Evolutionary conservation across 2,329 filamentous ascomycete species (phyloP).

Genomic region (Diaporthe nobilis): DNA sequence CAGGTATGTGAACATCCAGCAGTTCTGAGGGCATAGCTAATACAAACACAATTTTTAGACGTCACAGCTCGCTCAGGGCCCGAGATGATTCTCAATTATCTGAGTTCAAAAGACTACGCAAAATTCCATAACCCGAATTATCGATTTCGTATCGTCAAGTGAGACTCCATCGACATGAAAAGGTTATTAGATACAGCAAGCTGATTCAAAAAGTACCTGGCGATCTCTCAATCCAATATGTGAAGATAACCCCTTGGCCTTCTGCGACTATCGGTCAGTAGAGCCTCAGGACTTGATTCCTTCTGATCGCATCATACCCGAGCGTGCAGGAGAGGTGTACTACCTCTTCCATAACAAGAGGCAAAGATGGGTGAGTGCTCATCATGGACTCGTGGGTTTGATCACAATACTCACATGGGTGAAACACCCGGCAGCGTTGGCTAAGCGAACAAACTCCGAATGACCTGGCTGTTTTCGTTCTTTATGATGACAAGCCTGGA

Average conservation of each 20-base stretch:
- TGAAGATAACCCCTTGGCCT: background rate
- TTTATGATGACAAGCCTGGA: background rate
- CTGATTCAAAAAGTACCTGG: background rate
- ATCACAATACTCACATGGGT: background rate
- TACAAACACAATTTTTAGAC: too few species aligned
- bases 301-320: background rate
- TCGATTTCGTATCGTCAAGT: background rate
- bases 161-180: background rate
- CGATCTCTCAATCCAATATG: background rate
- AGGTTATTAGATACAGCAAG: too few species aligned
- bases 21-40: too few species aligned
- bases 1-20: too few species aligned
- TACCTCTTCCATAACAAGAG: background rate
- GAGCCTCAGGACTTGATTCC: background rate
- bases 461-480: background rate
- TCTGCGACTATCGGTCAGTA: background rate
- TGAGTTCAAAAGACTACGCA: background rate
- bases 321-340: background rate
- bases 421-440: background rate
- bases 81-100: background rate
- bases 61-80: background rate
- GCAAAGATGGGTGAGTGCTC: background rate
- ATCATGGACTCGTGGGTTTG: background rate
- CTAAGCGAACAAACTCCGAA: background rate
- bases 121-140: background rate